phyloP scores from a whole-genome alignment of 192 early-diverging fungal species.

The Piromyces sp. region DNA sequence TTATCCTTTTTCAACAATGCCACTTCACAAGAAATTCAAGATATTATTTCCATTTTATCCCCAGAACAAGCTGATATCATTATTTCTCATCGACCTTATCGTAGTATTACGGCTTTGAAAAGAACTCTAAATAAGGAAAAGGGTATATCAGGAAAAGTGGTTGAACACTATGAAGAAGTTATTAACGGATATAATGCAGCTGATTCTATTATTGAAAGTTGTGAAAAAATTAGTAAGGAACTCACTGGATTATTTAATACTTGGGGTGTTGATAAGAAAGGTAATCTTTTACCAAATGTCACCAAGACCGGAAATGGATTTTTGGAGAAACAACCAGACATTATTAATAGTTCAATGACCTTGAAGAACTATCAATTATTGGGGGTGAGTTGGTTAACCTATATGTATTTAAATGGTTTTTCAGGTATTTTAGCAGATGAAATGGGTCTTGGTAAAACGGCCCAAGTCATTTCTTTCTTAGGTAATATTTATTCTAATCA shows the following conservation, averaged over 20 bases:
- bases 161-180: slow-evolving; percentile 31
- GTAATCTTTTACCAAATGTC: slow-evolving; percentile 1
- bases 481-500: slow-evolving; percentile 11
- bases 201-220: slow-evolving; percentile 32
- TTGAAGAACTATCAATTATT: slow-evolving; percentile 75
- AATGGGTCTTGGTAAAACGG: slow-evolving; percentile 90
- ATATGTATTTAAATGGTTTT: slow-evolving; percentile 48
- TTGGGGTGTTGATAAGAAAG: slow-evolving; percentile 21
- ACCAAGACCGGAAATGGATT: slow-evolving; percentile 5
- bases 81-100: slow-evolving; percentile 11
- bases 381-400: slow-evolving; percentile 68
- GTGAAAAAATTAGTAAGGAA: slow-evolving; percentile 34
- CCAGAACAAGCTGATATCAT: slow-evolving; percentile 27
- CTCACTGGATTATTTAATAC: slow-evolving; percentile 20
- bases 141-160: slow-evolving; percentile 26
- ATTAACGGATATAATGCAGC: slow-evolving; percentile 45
- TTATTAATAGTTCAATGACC: slow-evolving; percentile 34
- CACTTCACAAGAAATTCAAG: slow-evolving; percentile 12
- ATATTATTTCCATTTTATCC: slow-evolving; percentile 12
- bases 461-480: slow-evolving; percentile 73
- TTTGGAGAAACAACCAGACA: slow-evolving; percentile 32
- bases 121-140: slow-evolving; percentile 24
- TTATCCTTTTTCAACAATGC: slow-evolving; percentile 16
- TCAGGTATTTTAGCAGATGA: slow-evolving; percentile 55
- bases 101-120: slow-evolving; percentile 26